Conservation (phyloP, 306 rosid genomes). For the Prunus kanzakura region DNA sequence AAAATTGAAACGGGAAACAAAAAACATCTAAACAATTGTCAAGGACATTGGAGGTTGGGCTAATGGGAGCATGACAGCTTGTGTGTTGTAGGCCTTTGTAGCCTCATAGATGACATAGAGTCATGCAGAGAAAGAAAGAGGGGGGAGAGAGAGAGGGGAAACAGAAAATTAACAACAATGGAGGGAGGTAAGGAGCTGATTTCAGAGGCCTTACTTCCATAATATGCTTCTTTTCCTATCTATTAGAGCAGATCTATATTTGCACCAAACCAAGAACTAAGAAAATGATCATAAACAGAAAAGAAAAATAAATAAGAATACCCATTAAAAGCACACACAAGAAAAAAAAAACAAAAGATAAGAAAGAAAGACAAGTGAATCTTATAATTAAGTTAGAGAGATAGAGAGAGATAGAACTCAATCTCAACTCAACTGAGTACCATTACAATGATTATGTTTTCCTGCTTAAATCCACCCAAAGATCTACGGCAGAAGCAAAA, state of each 20-base stretch:
- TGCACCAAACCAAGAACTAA: slow-evolving; percentile 50
- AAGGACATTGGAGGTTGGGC: slow-evolving; percentile 51
- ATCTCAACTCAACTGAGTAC: slow-evolving; percentile 30
- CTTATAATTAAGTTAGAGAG: slow-evolving; percentile 26
- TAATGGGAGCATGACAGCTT: slow-evolving; percentile 64
- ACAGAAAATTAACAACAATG: slow-evolving; percentile 59
- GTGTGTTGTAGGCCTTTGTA: slow-evolving; percentile 43
- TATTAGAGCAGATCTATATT: slow-evolving; percentile 79
- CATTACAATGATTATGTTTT: slow-evolving; percentile 39
- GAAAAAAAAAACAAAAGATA: slow-evolving; percentile 44
- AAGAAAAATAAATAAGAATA: not conserved
- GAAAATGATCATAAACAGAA: slow-evolving; percentile 55
- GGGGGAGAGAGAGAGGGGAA: not conserved
- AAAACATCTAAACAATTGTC: too few relatives aligned
- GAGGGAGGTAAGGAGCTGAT: slow-evolving; percentile 50
- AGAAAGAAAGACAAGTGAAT: slow-evolving; percentile 46
- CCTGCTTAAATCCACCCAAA: slow-evolving; percentile 33
- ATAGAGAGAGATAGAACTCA: slow-evolving; percentile 34
- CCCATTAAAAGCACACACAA: slow-evolving; percentile 27
- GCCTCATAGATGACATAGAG: slow-evolving; percentile 41
- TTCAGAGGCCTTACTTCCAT: slow-evolving; percentile 53
- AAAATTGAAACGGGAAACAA: too few relatives aligned
- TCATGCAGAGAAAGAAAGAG: not conserved
- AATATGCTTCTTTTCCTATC: slow-evolving; percentile 52
- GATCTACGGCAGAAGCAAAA: slow-evolving; percentile 33